Evolutionary conservation across 345 rosid species (phyloP), one percentile per base, ranked within the genome.

Genomic region (Mercurialis annua): DNA sequence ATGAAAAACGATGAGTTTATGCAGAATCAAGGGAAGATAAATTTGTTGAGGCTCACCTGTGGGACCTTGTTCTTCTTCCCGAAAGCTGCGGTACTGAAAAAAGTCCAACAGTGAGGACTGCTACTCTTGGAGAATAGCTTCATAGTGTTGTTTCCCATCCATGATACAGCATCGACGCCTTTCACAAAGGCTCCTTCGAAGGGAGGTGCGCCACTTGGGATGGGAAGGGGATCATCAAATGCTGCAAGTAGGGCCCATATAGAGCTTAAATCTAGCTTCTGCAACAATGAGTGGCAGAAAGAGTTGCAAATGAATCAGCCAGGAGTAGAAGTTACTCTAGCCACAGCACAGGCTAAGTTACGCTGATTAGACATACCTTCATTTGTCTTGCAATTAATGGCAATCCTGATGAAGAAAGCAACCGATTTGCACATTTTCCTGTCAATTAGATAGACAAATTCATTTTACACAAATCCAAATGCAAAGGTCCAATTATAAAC

Each of bases 201-300:
- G 59, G 76, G 58, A 49, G 71, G 73, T 29, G 59, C 61, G 26
- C 75, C 68, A 10, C 52, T 68, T 36, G 75, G 72, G n/a, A 81
- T 43, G 10, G 96, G 90, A 66, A 93, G 93, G 5, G 92, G 90
- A 42, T 87, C 89, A 54, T 88, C 90, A 79, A 92, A 93, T 63
- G 98, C 97, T 49, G 97, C 97, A 49, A 90, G 87, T 27, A 93
- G 84, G 26, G 97, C 96, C 96, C 96, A 90, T 71, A 90, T 87
- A 27, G 94, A 83, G 80, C 86, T 93, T 76, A 90, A 78, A 36
- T 90, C 87, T 54, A 93, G 76, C 64, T 81, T 83, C 97, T 90
- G 70, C 72, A 70, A 42, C 57, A 38, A 26, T 20, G 10, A 33
- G 8, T 49, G 65, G 23, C 36, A 54, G 17, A 9, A 55, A 27